These are phyloP conservation scores for Camelina sativa DNA, from an alignment of 345 rosid genomes.

Conservation along the genomic window DNA sequence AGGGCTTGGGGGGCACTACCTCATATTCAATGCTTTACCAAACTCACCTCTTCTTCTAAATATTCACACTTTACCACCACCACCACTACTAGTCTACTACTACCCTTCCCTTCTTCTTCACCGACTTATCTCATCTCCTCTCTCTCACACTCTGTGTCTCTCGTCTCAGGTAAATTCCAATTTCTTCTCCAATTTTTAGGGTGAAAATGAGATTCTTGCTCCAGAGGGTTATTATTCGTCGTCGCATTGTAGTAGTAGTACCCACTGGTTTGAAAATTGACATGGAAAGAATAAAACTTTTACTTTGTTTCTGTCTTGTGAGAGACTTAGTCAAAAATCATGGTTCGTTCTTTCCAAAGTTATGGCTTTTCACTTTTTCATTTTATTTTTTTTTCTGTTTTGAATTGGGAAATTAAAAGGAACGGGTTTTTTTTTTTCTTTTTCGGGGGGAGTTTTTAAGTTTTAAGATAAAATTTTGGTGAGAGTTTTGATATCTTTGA, in stretches of 20 bases:
- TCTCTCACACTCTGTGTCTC: background rate
- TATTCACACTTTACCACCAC: background rate
- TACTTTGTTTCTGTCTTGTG: background rate
- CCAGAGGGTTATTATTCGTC: background rate
- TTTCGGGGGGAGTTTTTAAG: background rate
- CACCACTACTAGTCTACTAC: constrained; percentile 18
- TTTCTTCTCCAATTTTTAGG: background rate
- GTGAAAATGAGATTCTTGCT: background rate
- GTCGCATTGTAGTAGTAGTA: background rate
- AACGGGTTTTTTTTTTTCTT: background rate
- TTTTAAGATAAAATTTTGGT: background rate
- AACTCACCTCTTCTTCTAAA: constrained; percentile 47
- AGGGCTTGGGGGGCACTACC: constrained; percentile 35
- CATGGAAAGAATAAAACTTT: background rate
- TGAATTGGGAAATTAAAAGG: background rate
- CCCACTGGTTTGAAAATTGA: background rate
- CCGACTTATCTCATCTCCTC: constrained; percentile 29
- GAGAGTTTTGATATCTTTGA: background rate
- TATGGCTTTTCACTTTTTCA: background rate
- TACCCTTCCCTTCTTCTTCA: constrained; percentile 32
- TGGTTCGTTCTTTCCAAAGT: background rate
- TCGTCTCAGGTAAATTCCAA: constrained; percentile 23
- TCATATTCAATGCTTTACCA: constrained; percentile 78
- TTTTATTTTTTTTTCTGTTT: background rate
- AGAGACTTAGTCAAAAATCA: background rate